Percentiles rank a stretch among this genome's conserved stretches.
These are phyloP conservation scores for Brassica incana DNA, from an alignment of 345 rosid genomes.

Conservation along the genomic window DNA sequence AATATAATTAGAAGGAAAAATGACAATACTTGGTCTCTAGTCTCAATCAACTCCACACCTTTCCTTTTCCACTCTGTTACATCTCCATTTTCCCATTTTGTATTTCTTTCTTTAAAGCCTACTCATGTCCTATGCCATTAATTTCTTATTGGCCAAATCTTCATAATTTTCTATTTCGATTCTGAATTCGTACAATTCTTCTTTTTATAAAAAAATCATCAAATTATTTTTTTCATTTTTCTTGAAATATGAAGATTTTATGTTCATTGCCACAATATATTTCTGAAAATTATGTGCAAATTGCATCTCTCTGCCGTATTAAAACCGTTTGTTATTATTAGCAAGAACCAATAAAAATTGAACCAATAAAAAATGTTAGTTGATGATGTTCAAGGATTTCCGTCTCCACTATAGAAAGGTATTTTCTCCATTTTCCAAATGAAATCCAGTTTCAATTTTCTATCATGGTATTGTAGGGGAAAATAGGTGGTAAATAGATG, in stretches of 20 bases:
- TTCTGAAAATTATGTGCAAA: background rate
- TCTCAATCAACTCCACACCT: slow-evolving; percentile 28
- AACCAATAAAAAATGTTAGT: background rate
- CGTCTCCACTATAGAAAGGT: background rate
- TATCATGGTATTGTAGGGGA: background rate
- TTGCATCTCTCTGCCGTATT: background rate
- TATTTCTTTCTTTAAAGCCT: slow-evolving; percentile 26
- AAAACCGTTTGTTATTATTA: background rate
- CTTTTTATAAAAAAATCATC: background rate
- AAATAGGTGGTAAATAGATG: background rate
- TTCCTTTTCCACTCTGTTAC: slow-evolving; percentile 36
- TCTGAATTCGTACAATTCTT: background rate
- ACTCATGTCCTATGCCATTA: slow-evolving; percentile 15
- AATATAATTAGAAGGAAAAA: background rate
- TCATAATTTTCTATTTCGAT: background rate
- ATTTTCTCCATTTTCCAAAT: background rate
- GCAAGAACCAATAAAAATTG: background rate
- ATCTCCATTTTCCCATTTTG: slow-evolving; percentile 29
- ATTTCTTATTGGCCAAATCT: slow-evolving; percentile 4
- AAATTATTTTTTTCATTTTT: background rate
- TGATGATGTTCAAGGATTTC: background rate
- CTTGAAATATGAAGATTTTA: background rate
- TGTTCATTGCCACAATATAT: background rate
- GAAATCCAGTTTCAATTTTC: background rate
- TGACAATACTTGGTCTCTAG: slow-evolving; percentile 3